Evolutionary conservation across 768 basidiomycete species (phyloP).

Genomic region (Suillus cothurnatus): DNA sequence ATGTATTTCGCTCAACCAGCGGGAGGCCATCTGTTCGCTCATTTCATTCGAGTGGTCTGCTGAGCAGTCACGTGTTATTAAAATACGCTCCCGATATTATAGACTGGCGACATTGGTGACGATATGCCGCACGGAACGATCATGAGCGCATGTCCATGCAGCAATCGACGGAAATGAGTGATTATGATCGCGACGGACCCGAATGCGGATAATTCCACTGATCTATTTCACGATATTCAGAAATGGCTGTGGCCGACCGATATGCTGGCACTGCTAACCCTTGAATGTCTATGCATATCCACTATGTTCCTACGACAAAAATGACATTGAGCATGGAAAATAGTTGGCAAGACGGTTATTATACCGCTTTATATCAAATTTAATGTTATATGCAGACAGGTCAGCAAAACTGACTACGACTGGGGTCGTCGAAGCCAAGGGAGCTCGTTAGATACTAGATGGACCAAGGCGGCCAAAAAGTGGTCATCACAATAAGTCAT

Average conservation of each 20-base stretch:
- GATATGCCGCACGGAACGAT: not conserved
- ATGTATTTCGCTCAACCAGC: not conserved
- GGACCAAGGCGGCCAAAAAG: not conserved
- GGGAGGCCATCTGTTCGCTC: not conserved
- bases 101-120: not conserved
- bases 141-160: not conserved
- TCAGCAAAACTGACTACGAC: not conserved
- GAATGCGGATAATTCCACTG: not conserved
- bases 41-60: not conserved
- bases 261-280: not conserved
- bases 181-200: not conserved
- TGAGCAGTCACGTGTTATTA: conserved; percentile 5
- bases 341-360: too few relatives aligned
- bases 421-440: not conserved
- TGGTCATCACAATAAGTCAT: conserved; percentile 1
- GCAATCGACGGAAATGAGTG: conserved; percentile 4
- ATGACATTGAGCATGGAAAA: not conserved
- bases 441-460: not conserved
- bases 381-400: not conserved
- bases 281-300: not conserved
- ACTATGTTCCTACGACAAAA: not conserved
- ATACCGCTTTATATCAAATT: not conserved
- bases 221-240: conserved; percentile 1
- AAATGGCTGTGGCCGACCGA: not conserved
- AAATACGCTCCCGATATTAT: not conserved